Percentiles rank a stretch among this genome's conserved stretches.
These are phyloP conservation scores for Clarireedia monteithiana DNA, from an alignment of 2,329 filamentous ascomycete species.

Conservation along the genomic window DNA sequence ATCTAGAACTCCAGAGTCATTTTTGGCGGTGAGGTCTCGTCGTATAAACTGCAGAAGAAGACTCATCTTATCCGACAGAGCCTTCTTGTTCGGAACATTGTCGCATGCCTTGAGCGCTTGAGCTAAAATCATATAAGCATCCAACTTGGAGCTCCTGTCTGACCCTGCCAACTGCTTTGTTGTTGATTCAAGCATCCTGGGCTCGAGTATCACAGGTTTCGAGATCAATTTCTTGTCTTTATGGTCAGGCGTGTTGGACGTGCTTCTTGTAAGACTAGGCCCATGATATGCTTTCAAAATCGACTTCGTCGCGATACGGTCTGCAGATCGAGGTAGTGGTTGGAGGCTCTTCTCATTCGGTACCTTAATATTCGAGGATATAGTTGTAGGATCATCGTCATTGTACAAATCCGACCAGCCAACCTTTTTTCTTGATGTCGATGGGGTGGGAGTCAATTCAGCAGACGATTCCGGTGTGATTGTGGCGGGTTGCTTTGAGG, in stretches of 20 bases:
- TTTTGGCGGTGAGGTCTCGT: constrained; percentile 64
- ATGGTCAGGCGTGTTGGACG: constrained; percentile 45
- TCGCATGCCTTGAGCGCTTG: constrained; percentile 73
- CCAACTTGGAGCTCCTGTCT: constrained; percentile 64
- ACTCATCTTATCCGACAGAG: constrained; percentile 67
- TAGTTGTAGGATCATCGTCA: constrained; percentile 39
- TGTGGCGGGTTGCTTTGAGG: constrained; percentile 10
- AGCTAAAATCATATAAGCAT: constrained; percentile 79
- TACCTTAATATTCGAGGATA: constrained; percentile 13
- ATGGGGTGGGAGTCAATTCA: constrained; percentile 21
- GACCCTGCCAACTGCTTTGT: constrained; percentile 71
- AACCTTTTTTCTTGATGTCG: constrained; percentile 43
- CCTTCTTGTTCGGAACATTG: constrained; percentile 67
- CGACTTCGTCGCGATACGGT: constrained; percentile 53
- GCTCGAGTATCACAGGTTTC: constrained; percentile 21
- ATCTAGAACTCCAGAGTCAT: constrained; percentile 49
- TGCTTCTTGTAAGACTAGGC: constrained; percentile 16
- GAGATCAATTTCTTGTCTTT: neutral
- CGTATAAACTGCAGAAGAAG: constrained; percentile 75
- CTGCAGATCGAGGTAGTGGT: constrained; percentile 26
- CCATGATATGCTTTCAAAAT: constrained; percentile 69
- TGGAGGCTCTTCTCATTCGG: constrained; percentile 9
- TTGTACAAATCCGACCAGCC: constrained; percentile 52
- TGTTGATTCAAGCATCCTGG: constrained; percentile 77
- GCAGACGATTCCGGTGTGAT: constrained; percentile 29